Conservation (phyloP, 768 basidiomycete species). For the Collybiopsis luxurians region DNA sequence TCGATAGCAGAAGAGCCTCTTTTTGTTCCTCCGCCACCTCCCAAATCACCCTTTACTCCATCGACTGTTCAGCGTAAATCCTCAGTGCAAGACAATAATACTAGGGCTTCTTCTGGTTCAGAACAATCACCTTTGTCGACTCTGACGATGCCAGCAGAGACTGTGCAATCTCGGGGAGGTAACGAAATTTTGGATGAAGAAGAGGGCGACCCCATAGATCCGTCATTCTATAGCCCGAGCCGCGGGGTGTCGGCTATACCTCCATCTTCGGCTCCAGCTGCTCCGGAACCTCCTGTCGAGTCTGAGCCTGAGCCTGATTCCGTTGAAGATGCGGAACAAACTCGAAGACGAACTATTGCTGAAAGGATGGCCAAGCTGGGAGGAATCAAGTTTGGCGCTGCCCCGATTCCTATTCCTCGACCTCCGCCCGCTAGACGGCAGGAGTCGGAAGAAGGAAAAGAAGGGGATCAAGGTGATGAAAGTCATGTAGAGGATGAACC, state of each 20-base stretch:
- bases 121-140: background rate
- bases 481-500: slow-evolving; percentile 24
- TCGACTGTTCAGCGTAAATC: background rate
- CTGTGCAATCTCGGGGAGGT: slow-evolving; percentile 16
- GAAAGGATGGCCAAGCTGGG: slow-evolving; percentile 95
- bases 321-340: slow-evolving; percentile 45
- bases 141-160: slow-evolving; percentile 12
- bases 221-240: slow-evolving; percentile 52
- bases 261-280: slow-evolving; percentile 7
- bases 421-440: slow-evolving; percentile 31
- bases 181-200: slow-evolving; percentile 59
- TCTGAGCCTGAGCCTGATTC: slow-evolving; percentile 14
- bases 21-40: slow-evolving; percentile 17
- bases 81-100: background rate
- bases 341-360: slow-evolving; percentile 70
- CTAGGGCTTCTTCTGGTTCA: background rate
- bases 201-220: slow-evolving; percentile 72
- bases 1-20: slow-evolving; percentile 8
- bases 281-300: slow-evolving; percentile 11
- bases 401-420: slow-evolving; percentile 42
- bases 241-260: slow-evolving; percentile 25
- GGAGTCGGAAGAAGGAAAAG: slow-evolving; percentile 19
- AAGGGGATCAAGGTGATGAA: slow-evolving; percentile 22
- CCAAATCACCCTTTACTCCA: slow-evolving; percentile 17
- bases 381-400: slow-evolving; percentile 78